Evolutionary conservation across 164 flowering plant species (phyloP), one percentile per base, ranked within the genome.

Genomic region (Chimonanthus praecox): DNA sequence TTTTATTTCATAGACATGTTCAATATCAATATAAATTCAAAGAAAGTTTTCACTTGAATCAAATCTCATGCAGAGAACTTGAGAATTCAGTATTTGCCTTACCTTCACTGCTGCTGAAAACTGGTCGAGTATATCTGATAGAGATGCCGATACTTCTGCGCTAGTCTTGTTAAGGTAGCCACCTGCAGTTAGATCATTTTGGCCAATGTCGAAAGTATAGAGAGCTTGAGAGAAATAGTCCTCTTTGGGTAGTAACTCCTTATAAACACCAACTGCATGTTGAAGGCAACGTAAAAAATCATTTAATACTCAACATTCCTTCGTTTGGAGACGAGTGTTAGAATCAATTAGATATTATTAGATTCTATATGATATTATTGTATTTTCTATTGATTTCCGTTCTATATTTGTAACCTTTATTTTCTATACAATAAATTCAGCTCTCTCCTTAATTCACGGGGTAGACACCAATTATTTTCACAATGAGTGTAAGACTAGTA

Each of bases 201-300:
- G 90, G 6, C 92, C 92, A 2, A 88, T 87, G 64, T 89, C 90
- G n/a, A 87, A 78, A 4, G 88, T 87, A 81, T 84, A 85, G 3
- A 87, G 76, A 11, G 88, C 88, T 68, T 75, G 82, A 0, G 84
- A 71, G 79, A 87, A 85, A 9, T 76, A 83, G 45, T 83, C 80
- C 47, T 46, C 54, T 8, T 76, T 71, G 2, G 78, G 74, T 69
- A 88, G 7, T 74, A 87, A 61, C 15, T 71, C 60, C 71, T 47
- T 18, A 65, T 72, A 84, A 9, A 84, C 80, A 5, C 82, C 83
- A 3, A 83, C 91, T 84, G 70, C 49, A 74, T 21, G 20, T 3
- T 18, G 13, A 18, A 61, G 45, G 20, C 9, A 4, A 5, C 13
- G 1, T 20, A 60, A 16, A 7, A 60, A 70, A 3, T 54, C 11